A percentile compares a stretch with the other conserved stretches of the same genome.
Conservation (phyloP, 805 yeast species). For the Cyberlindnera xishuangbannaensis region DNA sequence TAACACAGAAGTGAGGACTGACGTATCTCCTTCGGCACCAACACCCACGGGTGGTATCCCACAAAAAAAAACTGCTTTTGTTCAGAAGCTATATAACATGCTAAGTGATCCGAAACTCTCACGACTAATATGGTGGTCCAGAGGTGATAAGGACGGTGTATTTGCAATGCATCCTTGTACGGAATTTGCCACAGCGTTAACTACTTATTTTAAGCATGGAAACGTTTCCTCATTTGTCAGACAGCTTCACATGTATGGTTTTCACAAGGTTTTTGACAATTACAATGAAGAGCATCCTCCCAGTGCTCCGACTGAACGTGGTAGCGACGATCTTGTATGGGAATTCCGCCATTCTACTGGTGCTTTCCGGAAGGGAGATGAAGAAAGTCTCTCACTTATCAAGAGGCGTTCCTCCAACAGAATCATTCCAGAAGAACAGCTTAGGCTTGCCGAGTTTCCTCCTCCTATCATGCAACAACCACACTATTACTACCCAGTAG, state of each 20-base stretch:
- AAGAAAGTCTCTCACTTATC: conserved; percentile 55
- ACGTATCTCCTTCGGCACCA: no score
- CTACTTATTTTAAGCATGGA: conserved; percentile 87
- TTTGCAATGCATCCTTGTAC: conserved; percentile 62
- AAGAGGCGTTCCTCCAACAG: conserved; percentile 47
- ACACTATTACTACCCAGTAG: conserved; percentile 6
- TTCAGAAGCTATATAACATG: conserved; percentile 60
- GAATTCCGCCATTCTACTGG: conserved; percentile 78
- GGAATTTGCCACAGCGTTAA: conserved; percentile 54
- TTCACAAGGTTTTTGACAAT: conserved; percentile 59
- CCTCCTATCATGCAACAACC: conserved; percentile 1
- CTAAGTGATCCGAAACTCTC: conserved; percentile 46
- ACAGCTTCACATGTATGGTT: conserved; percentile 94
- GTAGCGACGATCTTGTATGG: conserved; percentile 42
- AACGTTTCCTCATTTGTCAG: conserved; percentile 91
- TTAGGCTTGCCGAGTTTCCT: conserved; percentile 10
- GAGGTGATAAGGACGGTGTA: conserved; percentile 38
- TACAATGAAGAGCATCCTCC: conserved; percentile 13
- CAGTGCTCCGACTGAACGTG: conserved; percentile 3
- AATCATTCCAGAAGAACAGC: conserved; percentile 13
- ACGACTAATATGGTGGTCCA: conserved; percentile 61
- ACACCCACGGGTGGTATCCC: no score
- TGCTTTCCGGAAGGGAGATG: conserved; percentile 66
- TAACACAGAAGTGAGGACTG: conserved; percentile 1
- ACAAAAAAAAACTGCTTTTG: conserved; percentile 45